phyloP scores from a whole-genome alignment of 176 grass and related monocot genomes.

The Musa beccarii region DNA sequence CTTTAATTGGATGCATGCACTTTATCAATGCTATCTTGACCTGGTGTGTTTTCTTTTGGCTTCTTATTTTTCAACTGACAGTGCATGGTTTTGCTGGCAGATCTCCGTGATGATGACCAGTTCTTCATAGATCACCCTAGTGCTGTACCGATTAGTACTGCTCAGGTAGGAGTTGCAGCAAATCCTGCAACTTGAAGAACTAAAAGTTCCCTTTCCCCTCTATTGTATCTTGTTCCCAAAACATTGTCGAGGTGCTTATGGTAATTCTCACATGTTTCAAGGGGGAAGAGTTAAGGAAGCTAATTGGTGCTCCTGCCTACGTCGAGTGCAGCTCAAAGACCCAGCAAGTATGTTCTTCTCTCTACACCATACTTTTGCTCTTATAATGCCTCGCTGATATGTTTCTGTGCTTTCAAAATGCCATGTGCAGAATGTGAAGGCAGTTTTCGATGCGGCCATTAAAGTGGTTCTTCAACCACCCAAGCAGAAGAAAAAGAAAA shows the following conservation, averaged over 20 bases:
- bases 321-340: constrained; percentile 41
- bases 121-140: background rate
- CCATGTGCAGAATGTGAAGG: constrained; percentile 28
- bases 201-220: background rate
- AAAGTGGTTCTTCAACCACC: constrained; percentile 24
- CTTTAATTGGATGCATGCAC: too few species aligned
- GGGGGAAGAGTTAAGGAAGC: constrained; percentile 35
- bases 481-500: constrained; percentile 8
- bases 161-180: background rate
- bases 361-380: background rate
- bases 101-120: background rate
- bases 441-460: constrained; percentile 36
- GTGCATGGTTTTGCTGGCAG: background rate
- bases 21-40: too few species aligned
- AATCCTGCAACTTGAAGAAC: background rate
- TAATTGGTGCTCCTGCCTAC: constrained; percentile 30
- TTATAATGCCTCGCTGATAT: too few species aligned
- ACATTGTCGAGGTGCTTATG: background rate
- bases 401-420: background rate
- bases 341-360: constrained; percentile 25
- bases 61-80: background rate
- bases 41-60: too few species aligned
- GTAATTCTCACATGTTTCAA: background rate
- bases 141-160: background rate
- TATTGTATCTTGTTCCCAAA: background rate